Percentiles rank a stretch among this genome's conserved stretches.
Conservation (phyloP, 768 basidiomycete genomes). For the Udeniomyces megalosporus region DNA sequence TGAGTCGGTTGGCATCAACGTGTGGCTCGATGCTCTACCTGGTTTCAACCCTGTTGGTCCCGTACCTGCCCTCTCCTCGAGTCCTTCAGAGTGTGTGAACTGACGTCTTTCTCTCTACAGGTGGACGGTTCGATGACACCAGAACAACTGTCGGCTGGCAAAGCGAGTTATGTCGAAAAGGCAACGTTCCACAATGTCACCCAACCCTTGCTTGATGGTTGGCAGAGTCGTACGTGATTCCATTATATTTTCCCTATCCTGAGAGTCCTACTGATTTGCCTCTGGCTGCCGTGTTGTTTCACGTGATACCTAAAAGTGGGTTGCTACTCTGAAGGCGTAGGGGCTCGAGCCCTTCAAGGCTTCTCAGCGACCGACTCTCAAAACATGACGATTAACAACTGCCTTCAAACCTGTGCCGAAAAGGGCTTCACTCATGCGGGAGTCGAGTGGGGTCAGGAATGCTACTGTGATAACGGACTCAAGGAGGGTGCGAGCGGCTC, state of each 20-base stretch:
- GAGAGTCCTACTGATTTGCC: too few relatives aligned
- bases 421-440: not conserved
- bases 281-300: not conserved
- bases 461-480: too few relatives aligned
- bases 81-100: not conserved
- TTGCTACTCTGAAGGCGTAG: too few relatives aligned
- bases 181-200: not conserved
- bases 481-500: too few relatives aligned
- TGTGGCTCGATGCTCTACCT: constrained; percentile 22
- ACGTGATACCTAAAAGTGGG: not conserved
- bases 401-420: not conserved
- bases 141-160: constrained; percentile 7
- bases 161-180: not conserved
- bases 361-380: too few relatives aligned
- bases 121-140: constrained; percentile 11
- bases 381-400: not conserved
- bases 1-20: constrained; percentile 26
- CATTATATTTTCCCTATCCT: too few relatives aligned
- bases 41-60: constrained; percentile 25
- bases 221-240: not conserved
- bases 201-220: not conserved
- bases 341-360: too few relatives aligned
- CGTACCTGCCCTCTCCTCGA: constrained; percentile 5
- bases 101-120: too few relatives aligned
- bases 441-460: not conserved